Evolutionary conservation across 1,284 basidiomycete genomes (phyloP).

Genomic region (Puccinia horiana): DNA sequence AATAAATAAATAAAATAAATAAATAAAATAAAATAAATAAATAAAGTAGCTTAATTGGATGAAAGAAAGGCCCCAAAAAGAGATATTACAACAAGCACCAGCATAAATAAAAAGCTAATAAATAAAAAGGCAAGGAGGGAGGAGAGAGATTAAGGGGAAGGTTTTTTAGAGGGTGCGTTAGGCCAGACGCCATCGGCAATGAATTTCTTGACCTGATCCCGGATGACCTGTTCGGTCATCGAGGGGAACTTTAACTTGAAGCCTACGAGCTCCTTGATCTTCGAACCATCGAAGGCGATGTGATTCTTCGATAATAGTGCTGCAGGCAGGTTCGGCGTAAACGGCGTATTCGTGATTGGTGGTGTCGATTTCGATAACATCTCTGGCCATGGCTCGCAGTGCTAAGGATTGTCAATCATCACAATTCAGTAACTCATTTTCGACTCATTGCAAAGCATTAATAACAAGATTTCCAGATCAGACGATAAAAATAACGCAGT

Average conservation of each 20-base stretch:
- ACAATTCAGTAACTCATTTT: conserved; percentile 43
- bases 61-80: conserved; percentile 12
- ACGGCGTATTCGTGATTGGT: conserved; percentile 72
- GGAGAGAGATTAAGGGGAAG: not conserved
- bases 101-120: not conserved
- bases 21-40: conserved; percentile 2
- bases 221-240: conserved; percentile 51
- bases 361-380: conserved; percentile 76
- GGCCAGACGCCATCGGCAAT: conserved; percentile 53
- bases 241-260: conserved; percentile 51
- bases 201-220: conserved; percentile 48
- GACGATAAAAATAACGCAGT: not conserved
- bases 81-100: conserved; percentile 4
- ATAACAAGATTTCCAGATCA: not conserved
- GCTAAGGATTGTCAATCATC: conserved; percentile 56
- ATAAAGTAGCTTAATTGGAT: not conserved
- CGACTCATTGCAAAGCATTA: not conserved
- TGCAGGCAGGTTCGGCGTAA: conserved; percentile 79
- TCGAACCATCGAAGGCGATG: conserved; percentile 68
- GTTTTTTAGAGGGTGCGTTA: conserved; percentile 51
- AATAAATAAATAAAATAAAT: not conserved
- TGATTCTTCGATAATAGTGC: conserved; percentile 53
- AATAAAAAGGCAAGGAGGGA: not conserved
- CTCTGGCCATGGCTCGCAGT: conserved; percentile 78
- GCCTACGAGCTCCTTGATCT: conserved; percentile 66